Evolutionary conservation across 768 basidiomycete species (phyloP), one percentile per base, ranked within the genome.

Genomic region (Leccinum boreale): DNA sequence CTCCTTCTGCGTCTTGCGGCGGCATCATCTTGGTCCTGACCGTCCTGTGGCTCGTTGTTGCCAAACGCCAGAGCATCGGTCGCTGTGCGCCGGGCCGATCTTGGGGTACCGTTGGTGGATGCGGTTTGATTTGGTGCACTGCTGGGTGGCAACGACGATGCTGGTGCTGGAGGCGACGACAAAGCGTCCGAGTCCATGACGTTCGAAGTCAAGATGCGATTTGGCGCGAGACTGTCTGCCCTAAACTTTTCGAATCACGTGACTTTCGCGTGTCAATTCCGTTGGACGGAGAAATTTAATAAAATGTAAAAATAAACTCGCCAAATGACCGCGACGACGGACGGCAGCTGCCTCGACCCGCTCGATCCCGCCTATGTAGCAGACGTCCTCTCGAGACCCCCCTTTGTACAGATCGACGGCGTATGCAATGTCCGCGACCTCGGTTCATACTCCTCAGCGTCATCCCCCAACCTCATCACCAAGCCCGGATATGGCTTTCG

Each of bases 391-490:
- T 89, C 87, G 1, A 78, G 77, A 24, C 85, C 83, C 8, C 90
- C 90, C 0, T 92, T 92, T 63, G 80, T 90, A 9, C 67, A 76
- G 17, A 78, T 92, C 62, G 70, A 81, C n/a, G 90, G 90, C 29
- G 88, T 92, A 9, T 83, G 82, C 62, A 92, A 92, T 68, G 78
- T 87, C 52, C 80, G 90, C 55, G 87, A 90, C 72, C 77, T 92
- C 10, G 90, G 89, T 33, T 76, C 75, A 48, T 85, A 87, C 66
- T 74, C 81, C 52, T 44, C 11, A 8, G 82, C 83, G 8, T 67
- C 73, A 14, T 71, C 70, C 56, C 77, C 78, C 21, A 81, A 81
- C 60, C 73, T 78, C 53, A 70, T 81, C 59, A 90, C 83, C 44
- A 85, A 79, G 63, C 81, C 86, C 1, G 73, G 77, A 15, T 79